Percentiles rank a stretch among this genome's conserved stretches.
Conservation (phyloP, 352 stramenopile species). For the Phytophthora chlamydospora region DNA sequence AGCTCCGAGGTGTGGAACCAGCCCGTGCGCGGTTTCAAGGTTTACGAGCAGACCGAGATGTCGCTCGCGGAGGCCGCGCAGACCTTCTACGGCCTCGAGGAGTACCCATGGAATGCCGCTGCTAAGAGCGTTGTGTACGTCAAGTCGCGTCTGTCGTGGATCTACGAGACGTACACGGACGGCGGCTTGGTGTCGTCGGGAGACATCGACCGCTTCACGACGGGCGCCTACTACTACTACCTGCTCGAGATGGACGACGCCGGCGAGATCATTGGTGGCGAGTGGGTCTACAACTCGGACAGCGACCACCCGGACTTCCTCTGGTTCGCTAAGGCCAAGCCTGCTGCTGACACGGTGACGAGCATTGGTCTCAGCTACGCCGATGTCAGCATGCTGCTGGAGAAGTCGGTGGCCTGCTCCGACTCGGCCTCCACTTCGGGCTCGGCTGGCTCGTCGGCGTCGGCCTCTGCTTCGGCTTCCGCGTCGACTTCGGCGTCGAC, state of each 20-base stretch:
- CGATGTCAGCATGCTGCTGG: slow-evolving; percentile 23
- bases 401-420: slow-evolving; percentile 26
- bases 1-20: slow-evolving; percentile 61
- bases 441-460: slow-evolving; percentile 14
- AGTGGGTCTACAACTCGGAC: slow-evolving; percentile 44
- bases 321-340: slow-evolving; percentile 37
- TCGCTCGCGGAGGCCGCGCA: slow-evolving; percentile 36
- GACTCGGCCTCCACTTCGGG: slow-evolving; percentile 19
- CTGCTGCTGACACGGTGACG: slow-evolving; percentile 27
- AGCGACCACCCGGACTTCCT: slow-evolving; percentile 48
- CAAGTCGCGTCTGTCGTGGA: slow-evolving; percentile 47
- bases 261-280: slow-evolving; percentile 42
- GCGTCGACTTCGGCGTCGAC: slow-evolving; percentile 1
- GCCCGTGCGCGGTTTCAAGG: slow-evolving; percentile 52
- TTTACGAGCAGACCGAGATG: slow-evolving; percentile 43
- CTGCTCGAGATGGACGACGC: slow-evolving; percentile 40
- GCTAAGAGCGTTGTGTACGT: slow-evolving; percentile 51
- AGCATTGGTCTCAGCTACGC: slow-evolving; percentile 27
- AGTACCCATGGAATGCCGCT: slow-evolving; percentile 56
- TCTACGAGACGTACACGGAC: slow-evolving; percentile 43
- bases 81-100: slow-evolving; percentile 40
- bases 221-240: too few relatives aligned
- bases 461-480: slow-evolving; percentile 7
- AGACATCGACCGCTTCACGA: too few relatives aligned
- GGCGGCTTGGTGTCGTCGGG: too few relatives aligned